Evolutionary conservation across 2,329 filamentous ascomycete species (phyloP).

Genomic region (Phyllachora maydis): DNA sequence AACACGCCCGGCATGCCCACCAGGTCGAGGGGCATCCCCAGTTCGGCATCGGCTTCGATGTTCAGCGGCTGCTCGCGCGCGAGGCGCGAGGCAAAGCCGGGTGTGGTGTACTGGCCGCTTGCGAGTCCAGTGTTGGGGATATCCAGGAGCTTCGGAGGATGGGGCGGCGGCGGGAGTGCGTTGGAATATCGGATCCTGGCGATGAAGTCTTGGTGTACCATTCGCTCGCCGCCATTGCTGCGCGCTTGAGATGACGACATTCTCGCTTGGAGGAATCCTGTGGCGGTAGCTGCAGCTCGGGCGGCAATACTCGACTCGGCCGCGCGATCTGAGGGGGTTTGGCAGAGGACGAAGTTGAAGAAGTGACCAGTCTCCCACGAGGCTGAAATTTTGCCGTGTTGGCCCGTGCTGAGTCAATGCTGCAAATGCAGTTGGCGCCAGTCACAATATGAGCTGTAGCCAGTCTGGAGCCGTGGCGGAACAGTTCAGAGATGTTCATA

Average conservation of each 20-base stretch:
- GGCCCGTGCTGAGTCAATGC: too few species aligned
- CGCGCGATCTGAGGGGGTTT: too few species aligned
- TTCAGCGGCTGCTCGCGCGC: slow-evolving; percentile 85
- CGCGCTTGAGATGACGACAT: slow-evolving; percentile 22
- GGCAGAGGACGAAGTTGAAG: too few species aligned
- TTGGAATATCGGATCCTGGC: slow-evolving; percentile 91
- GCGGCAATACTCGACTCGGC: too few species aligned
- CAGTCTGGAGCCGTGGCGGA: too few species aligned
- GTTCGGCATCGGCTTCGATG: slow-evolving; percentile 91
- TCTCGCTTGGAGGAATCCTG: too few species aligned
- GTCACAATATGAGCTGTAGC: too few species aligned
- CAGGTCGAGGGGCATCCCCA: slow-evolving; percentile 92
- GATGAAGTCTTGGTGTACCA: slow-evolving; percentile 87
- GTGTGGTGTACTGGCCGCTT: slow-evolving; percentile 73
- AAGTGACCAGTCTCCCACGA: too few species aligned
- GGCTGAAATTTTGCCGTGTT: too few species aligned
- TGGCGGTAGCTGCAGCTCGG: too few species aligned
- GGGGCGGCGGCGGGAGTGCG: slow-evolving; percentile 80
- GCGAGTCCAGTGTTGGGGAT: slow-evolving; percentile 85
- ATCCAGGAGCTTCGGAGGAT: slow-evolving; percentile 88
- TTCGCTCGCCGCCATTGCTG: slow-evolving; percentile 29
- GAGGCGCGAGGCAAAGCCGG: slow-evolving; percentile 74
- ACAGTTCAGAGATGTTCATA: too few species aligned
- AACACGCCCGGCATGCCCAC: slow-evolving; percentile 91
- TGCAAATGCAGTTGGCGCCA: too few species aligned